Evolutionary conservation across 805 yeast species (phyloP).

Genomic region (Ogataea methylovora): DNA sequence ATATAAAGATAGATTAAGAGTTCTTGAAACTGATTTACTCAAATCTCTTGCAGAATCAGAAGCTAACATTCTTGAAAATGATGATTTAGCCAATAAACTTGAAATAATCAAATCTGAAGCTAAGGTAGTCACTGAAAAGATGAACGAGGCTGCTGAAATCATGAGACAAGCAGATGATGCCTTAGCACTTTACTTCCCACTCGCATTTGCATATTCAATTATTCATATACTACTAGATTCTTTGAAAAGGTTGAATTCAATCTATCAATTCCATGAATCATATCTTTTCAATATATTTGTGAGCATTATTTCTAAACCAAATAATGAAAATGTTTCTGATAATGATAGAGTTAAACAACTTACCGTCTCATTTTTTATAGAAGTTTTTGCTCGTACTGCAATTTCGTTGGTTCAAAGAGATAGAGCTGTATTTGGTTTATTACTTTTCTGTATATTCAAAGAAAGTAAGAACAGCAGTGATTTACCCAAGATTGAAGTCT

Average conservation of each 20-base stretch:
- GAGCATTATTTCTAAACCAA: no score
- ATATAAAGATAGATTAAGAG: slow-evolving; percentile 44
- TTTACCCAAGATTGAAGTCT: no score
- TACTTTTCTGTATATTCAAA: slow-evolving; percentile 20
- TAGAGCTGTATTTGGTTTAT: slow-evolving; percentile 34
- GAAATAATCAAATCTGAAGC: slow-evolving; percentile 64
- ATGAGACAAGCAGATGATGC: slow-evolving; percentile 44
- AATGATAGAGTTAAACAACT: no score
- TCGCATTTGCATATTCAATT: slow-evolving; percentile 48
- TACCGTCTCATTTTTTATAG: no score
- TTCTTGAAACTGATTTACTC: slow-evolving; percentile 54
- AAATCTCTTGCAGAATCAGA: slow-evolving; percentile 46
- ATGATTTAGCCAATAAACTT: slow-evolving; percentile 47
- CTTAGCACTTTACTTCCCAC: slow-evolving; percentile 37
- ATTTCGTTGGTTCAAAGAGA: slow-evolving; percentile 40
- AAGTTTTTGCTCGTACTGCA: no score
- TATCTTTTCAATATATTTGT: slow-evolving; percentile 30
- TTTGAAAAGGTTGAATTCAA: slow-evolving; percentile 33
- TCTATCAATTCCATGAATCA: slow-evolving; percentile 54
- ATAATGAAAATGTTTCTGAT: not conserved
- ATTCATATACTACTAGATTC: slow-evolving; percentile 41
- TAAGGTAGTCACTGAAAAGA: slow-evolving; percentile 39
- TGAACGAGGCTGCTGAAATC: slow-evolving; percentile 46
- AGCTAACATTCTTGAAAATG: slow-evolving; percentile 64
- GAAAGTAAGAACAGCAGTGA: not conserved